These are phyloP conservation scores for Diophrys appendiculata DNA, from an alignment of 73 alveolate species.

Conservation along the genomic window DNA sequence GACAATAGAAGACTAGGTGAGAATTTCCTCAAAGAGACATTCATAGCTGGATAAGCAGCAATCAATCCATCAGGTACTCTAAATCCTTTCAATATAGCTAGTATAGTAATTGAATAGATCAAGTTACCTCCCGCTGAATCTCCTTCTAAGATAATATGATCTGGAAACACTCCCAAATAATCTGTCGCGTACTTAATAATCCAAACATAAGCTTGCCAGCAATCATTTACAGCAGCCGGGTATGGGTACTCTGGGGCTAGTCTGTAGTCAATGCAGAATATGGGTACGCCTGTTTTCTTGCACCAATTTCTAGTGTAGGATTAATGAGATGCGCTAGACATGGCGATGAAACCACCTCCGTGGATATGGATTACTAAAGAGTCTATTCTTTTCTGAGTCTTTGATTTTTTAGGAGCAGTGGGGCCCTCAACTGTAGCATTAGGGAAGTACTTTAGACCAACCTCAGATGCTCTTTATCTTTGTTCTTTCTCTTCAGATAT, in stretches of 20 bases:
- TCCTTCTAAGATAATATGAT: conserved; percentile 69
- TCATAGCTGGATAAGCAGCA: conserved; percentile 82
- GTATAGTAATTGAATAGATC: conserved; percentile 63
- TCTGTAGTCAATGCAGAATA: conserved; percentile 92
- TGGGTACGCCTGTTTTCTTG: conserved; percentile 77
- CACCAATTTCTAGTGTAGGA: conserved; percentile 91
- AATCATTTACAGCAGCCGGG: conserved; percentile 95
- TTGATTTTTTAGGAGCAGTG: too few species aligned
- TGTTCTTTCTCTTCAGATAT: background rate
- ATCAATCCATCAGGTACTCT: conserved; percentile 88
- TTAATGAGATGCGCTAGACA: conserved; percentile 91
- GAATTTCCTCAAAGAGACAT: background rate
- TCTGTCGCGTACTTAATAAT: conserved; percentile 71
- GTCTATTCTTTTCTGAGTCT: conserved; percentile 3
- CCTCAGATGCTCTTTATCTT: background rate
- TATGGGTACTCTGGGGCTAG: conserved; percentile 91
- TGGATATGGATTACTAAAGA: conserved; percentile 80
- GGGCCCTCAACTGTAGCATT: too few species aligned
- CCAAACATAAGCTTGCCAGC: conserved; percentile 92
- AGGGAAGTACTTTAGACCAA: background rate
- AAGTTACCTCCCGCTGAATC: conserved; percentile 82
- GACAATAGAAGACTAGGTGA: conserved; percentile 14
- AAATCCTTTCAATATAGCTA: conserved; percentile 73
- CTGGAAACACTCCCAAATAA: conserved; percentile 63
- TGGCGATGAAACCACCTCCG: conserved; percentile 98